Base-by-base conservation (phyloP, 305 asterid genomes). In the Euphrasia arctica region DNA sequence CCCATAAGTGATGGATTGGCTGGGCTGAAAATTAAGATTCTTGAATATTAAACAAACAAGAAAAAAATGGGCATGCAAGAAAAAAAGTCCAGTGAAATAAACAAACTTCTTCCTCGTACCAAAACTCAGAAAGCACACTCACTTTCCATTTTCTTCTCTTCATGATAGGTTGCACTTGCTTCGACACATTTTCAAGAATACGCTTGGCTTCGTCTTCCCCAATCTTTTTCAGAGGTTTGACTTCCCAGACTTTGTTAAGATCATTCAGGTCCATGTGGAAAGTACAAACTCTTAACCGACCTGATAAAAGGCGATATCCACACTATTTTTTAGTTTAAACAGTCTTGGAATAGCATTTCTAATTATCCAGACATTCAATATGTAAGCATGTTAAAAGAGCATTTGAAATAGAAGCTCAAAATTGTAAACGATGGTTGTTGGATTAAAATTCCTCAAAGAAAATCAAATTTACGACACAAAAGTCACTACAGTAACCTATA, bases 81-180 rank as follows among this genome's bases (percentile, higher is more conserved):
- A 34, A 27, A 49, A 54, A 39, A 10, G 13, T 47, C 47, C 1
- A 28, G 34, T 66, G 29, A 14, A 11, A 48, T 45, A 32, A 42
- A 27, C 39, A 62, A 51, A 14, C 15, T 13, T 51, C 10, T 32
- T 66, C 42, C 42, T 66, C 77, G 42, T 78, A 87, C 95, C 91
- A 75, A 82, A 87, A 87, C 74, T 90, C 95, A 55, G 95, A 87
- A 63, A 90, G 95, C 50, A 87, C 65, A 66, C 70, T 77, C 58
- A 90, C 90, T 81, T 82, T 85, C 95, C 95, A 90, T 62, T 84
- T 87, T 52, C 92, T 69, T 85, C 74, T 82, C 74, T 65, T 65
- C 95, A 90, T 85, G 61, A 90, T 83, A 14, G 95, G 95, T 68
- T 90, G 95, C 57, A 90, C 97, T 75, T 90, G 95, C 74, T 81